Conservation (phyloP, 2,329 filamentous ascomycete species). For the Massarina eburnea region DNA sequence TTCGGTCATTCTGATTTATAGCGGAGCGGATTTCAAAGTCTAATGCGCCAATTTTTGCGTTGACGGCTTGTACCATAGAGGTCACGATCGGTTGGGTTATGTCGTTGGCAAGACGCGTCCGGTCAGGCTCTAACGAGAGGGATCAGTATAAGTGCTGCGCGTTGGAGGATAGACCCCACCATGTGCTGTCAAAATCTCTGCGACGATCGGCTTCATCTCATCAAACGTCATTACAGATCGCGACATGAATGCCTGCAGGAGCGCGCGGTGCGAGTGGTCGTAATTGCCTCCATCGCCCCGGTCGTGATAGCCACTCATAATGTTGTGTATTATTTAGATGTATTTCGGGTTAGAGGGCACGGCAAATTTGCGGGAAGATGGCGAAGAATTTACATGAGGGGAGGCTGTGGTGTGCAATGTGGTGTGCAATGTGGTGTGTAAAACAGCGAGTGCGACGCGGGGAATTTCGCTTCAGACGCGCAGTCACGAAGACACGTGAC, state of each 20-base stretch:
- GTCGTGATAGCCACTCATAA: conserved; percentile 10
- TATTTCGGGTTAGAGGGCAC: too few relatives aligned
- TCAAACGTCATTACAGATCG: conserved; percentile 74
- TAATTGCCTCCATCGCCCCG: conserved; percentile 20
- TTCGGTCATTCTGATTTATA: conserved; percentile 65
- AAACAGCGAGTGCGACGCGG: too few relatives aligned
- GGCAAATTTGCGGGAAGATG: neutral
- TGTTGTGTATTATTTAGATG: too few relatives aligned
- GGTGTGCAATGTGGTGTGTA: too few relatives aligned
- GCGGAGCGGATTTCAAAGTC: conserved; percentile 85
- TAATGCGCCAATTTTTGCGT: conserved; percentile 72
- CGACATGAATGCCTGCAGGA: conserved; percentile 85
- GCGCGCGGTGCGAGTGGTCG: conserved; percentile 73
- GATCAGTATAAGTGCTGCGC: neutral
- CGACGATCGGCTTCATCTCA: conserved; percentile 73
- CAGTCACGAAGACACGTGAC: too few relatives aligned
- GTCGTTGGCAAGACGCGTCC: conserved; percentile 58
- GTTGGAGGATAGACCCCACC: conserved; percentile 35
- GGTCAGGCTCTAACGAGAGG: conserved; percentile 37
- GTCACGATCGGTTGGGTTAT: conserved; percentile 69
- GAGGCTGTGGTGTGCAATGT: too few relatives aligned
- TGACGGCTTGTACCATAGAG: conserved; percentile 69
- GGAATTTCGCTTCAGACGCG: too few relatives aligned
- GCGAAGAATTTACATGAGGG: neutral
- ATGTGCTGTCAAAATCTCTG: conserved; percentile 68